Base-by-base conservation (phyloP, 1,284 basidiomycete genomes). In the Sporisorium exsertum region DNA sequence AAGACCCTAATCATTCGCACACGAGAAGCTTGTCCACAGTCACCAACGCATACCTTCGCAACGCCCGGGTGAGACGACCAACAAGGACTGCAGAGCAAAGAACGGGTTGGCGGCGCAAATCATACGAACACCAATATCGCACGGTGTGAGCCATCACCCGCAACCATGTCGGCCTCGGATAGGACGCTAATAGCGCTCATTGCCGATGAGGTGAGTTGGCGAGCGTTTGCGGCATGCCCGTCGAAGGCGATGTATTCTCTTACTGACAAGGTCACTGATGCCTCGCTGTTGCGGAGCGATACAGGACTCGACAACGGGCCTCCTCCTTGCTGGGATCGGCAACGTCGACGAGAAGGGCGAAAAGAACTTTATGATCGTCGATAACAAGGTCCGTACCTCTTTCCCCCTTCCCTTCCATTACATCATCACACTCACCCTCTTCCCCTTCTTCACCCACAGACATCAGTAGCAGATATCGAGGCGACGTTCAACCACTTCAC, bases 321-420 rank as follows among this genome's bases (percentile, higher is more conserved):
- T 85, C 16, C 74, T 85, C n/a, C 77, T 85, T 16, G 84, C 84
- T 3, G 84, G 84, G 5, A 79, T 84, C 47, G 84, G 84, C n/a
- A 78, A 84, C 47, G 80, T 84, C 8, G 76, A 81, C 50, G 65
- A 73, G 32, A 64, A 78, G n/a, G 82, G 81, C 32, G 65, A 78
- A 2, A 85, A 83, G 64, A 85, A 85, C 68, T 85, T 85, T 49
- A 70, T 78, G 53, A 82, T 85, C 26, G 83, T 84, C n/a, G 82
- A 82, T 35, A 73, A 65, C 70, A 82, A 81, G 64, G 79, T 80
- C 26, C 13, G 77, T 26, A 7, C 47, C 18, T 12, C 12, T 15
- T 40, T 24, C 18, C 24, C 24, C 20, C 16, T 26, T 24, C 53
- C n/a, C n/a, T n/a, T n/a, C n/a, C n/a, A n/a, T n/a, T n/a, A 15